phyloP scores from a whole-genome alignment of 2,329 filamentous ascomycete genomes.

The Mariannaea elegans region DNA sequence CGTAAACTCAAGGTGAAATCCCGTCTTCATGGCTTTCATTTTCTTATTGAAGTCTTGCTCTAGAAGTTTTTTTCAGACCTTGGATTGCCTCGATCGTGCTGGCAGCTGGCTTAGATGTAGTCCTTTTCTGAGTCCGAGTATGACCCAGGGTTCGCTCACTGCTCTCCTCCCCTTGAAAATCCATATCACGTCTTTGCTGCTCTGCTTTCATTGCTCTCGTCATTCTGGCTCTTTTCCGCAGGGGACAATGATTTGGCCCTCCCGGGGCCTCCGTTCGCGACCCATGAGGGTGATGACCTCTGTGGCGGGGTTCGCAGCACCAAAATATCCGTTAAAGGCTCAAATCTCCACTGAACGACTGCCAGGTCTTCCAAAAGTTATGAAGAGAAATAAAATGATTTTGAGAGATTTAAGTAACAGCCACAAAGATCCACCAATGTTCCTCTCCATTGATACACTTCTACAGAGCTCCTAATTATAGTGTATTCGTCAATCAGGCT shows the following conservation, averaged over 20 bases:
- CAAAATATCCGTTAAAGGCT: slow-evolving; percentile 16
- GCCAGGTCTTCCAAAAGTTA: slow-evolving; percentile 3
- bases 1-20: slow-evolving; percentile 12
- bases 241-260: slow-evolving; percentile 6
- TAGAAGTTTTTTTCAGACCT: slow-evolving; percentile 1
- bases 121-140: slow-evolving; percentile 5
- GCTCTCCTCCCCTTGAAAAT: slow-evolving; percentile 17
- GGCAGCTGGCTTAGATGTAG: not conserved
- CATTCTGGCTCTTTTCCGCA: slow-evolving; percentile 15
- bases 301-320: slow-evolving; percentile 19
- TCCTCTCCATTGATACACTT: no score
- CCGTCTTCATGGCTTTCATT: slow-evolving; percentile 11
- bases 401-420: no score
- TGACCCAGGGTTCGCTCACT: slow-evolving; percentile 10
- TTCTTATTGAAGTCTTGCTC: slow-evolving; percentile 10
- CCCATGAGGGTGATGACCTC: slow-evolving; percentile 18
- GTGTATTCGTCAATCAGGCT: no score
- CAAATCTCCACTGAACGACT: slow-evolving; percentile 9
- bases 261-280: slow-evolving; percentile 2
- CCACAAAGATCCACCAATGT: no score
- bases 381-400: slow-evolving; percentile 7
- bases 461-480: no score
- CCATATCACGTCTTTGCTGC: slow-evolving; percentile 13
- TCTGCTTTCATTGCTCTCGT: slow-evolving; percentile 7
- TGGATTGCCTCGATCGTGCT: not conserved